phyloP scores from a whole-genome alignment of 352 stramenopile genomes.

The Globisporangium paroecandrum region DNA sequence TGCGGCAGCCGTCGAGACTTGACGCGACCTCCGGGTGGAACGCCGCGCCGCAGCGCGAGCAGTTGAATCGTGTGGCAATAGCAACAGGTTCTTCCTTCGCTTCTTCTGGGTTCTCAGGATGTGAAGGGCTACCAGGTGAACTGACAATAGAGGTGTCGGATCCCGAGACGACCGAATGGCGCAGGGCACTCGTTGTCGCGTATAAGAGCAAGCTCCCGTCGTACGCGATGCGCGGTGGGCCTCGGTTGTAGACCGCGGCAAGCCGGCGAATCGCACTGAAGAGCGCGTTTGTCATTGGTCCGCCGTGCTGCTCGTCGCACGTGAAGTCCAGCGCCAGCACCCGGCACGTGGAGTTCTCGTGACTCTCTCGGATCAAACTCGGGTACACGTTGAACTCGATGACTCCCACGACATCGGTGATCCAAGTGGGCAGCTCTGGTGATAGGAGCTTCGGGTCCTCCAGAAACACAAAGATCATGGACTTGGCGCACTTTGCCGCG shows the following conservation, averaged over 20 bases:
- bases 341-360: not conserved
- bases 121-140: not conserved
- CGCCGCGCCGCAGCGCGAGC: conserved; percentile 32
- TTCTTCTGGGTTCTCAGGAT: not conserved
- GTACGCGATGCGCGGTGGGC: conserved; percentile 26
- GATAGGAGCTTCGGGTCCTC: conserved; percentile 27
- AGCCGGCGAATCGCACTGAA: conserved; percentile 42
- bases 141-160: not conserved
- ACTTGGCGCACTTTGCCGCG: conserved; percentile 32
- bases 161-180: conserved; percentile 15
- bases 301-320: conserved; percentile 23
- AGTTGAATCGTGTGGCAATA: conserved; percentile 17
- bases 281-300: conserved; percentile 31
- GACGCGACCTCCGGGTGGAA: conserved; percentile 30
- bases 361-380: conserved; percentile 18
- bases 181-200: conserved; percentile 32
- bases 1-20: conserved; percentile 32
- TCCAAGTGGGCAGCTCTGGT: conserved; percentile 31
- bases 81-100: not conserved
- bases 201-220: conserved; percentile 47
- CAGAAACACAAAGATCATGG: conserved; percentile 46
- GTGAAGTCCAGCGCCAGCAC: conserved; percentile 37
- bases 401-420: conserved; percentile 27
- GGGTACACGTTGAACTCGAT: conserved; percentile 38
- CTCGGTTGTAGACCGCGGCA: conserved; percentile 24